Conservation (phyloP, 1,284 basidiomycete genomes). For the Rhodofomes roseus region DNA sequence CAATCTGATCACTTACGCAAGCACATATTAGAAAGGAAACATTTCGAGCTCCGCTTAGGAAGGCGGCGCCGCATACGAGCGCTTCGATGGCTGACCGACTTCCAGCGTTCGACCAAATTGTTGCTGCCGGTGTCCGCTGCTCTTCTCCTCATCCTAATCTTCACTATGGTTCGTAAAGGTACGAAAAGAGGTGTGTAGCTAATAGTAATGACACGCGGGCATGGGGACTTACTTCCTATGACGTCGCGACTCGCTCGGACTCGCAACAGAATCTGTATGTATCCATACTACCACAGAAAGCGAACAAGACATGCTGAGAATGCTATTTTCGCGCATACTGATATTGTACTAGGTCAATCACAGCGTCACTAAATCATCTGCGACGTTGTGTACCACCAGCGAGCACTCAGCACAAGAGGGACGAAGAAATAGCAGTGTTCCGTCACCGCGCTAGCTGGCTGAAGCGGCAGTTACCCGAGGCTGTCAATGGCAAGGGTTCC, state of each 20-base stretch:
- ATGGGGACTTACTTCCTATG: neutral
- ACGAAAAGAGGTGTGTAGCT: slow-evolving; percentile 80
- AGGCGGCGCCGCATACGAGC: neutral
- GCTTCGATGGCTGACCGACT: neutral
- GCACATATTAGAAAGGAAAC: neutral
- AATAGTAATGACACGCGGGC: neutral
- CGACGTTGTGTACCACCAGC: too few species aligned
- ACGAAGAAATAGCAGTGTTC: too few species aligned
- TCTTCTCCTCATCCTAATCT: neutral
- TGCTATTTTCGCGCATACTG: too few species aligned
- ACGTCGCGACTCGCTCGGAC: neutral
- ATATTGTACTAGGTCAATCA: too few species aligned
- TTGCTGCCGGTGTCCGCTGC: neutral
- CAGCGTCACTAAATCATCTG: too few species aligned
- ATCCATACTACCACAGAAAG: too few species aligned
- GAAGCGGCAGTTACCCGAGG: too few species aligned
- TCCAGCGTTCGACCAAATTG: neutral
- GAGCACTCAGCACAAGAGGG: too few species aligned
- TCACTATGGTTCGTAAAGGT: slow-evolving; percentile 84
- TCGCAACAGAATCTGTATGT: too few species aligned
- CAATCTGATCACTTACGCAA: neutral
- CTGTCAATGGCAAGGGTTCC: too few species aligned
- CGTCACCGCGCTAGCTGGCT: too few species aligned
- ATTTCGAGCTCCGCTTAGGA: neutral
- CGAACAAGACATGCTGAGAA: too few species aligned